phyloP scores from a whole-genome alignment of 2,329 filamentous ascomycete species.

The Metarhizium sp. region DNA sequence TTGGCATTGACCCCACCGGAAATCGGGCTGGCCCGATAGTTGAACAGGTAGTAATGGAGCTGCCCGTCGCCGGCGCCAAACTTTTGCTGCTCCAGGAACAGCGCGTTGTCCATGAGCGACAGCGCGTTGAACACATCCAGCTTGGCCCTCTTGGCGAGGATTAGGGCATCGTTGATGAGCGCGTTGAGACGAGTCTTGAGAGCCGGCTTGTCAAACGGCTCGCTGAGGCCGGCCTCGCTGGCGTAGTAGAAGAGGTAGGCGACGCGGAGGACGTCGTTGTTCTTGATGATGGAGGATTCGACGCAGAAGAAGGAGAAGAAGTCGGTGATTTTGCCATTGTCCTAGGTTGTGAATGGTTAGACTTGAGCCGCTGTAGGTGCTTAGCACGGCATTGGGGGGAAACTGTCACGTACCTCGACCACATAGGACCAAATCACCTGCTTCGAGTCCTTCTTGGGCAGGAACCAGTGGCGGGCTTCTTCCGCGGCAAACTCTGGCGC shows the following conservation, averaged over 20 bases:
- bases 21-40: slow-evolving; percentile 84
- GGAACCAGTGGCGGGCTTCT: slow-evolving; percentile 83
- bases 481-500: slow-evolving; percentile 70
- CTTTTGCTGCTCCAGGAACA: slow-evolving; percentile 90
- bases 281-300: slow-evolving; percentile 83
- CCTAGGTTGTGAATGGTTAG: slow-evolving; percentile 20
- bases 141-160: slow-evolving; percentile 71
- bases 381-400: neutral
- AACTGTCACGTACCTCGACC: slow-evolving; percentile 52
- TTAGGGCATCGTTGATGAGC: slow-evolving; percentile 75
- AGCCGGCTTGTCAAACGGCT: slow-evolving; percentile 42
- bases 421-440: slow-evolving; percentile 93
- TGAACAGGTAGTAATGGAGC: slow-evolving; percentile 95
- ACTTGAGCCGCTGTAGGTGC: neutral
- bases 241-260: slow-evolving; percentile 98
- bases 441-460: slow-evolving; percentile 56
- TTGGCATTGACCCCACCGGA: slow-evolving; percentile 72
- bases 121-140: slow-evolving; percentile 98
- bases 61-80: slow-evolving; percentile 92
- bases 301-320: slow-evolving; percentile 97
- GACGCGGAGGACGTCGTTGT: slow-evolving; percentile 70
- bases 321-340: slow-evolving; percentile 72
- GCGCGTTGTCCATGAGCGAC: slow-evolving; percentile 83
- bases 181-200: slow-evolving; percentile 73
- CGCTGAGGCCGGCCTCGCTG: slow-evolving; percentile 63